Percentiles rank a stretch among this genome's conserved stretches.
These are phyloP conservation scores for Solanum etuberosum DNA, from an alignment of 257 asterid species.

Conservation along the genomic window DNA sequence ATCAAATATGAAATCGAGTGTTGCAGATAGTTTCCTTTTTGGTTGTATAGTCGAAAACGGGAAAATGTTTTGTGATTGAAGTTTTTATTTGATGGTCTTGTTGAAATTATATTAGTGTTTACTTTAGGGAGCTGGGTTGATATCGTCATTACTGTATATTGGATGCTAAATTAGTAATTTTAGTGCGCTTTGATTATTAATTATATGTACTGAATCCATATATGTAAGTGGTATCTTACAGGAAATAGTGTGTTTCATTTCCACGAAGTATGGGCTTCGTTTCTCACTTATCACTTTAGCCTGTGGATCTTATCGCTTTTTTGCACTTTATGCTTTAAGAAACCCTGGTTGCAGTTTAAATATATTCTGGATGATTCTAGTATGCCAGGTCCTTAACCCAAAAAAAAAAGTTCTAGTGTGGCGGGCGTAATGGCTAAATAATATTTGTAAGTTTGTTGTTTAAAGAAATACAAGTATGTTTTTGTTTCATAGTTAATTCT, in stretches of 20 bases:
- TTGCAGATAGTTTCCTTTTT: background rate
- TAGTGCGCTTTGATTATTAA: background rate
- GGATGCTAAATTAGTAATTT: background rate
- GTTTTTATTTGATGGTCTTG: background rate
- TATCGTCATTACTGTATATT: background rate
- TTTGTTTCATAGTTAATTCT: background rate
- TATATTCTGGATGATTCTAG: background rate
- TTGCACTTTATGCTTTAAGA: background rate
- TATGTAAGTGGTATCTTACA: background rate
- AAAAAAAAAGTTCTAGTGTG: background rate
- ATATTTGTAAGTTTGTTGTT: background rate
- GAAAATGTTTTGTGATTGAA: background rate
- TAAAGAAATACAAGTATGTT: background rate
- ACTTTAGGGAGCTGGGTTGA: background rate
- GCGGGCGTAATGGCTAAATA: background rate
- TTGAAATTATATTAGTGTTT: background rate
- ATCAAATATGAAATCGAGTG: background rate
- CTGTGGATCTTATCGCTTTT: background rate
- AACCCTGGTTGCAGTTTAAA: background rate
- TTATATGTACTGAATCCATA: background rate
- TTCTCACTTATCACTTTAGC: background rate
- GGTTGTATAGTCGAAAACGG: background rate
- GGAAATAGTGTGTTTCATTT: background rate
- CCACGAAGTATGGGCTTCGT: background rate
- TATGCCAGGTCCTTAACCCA: background rate